Conservation (phyloP, 805 yeast species). For the Saccharomycopsis guyanensis region DNA sequence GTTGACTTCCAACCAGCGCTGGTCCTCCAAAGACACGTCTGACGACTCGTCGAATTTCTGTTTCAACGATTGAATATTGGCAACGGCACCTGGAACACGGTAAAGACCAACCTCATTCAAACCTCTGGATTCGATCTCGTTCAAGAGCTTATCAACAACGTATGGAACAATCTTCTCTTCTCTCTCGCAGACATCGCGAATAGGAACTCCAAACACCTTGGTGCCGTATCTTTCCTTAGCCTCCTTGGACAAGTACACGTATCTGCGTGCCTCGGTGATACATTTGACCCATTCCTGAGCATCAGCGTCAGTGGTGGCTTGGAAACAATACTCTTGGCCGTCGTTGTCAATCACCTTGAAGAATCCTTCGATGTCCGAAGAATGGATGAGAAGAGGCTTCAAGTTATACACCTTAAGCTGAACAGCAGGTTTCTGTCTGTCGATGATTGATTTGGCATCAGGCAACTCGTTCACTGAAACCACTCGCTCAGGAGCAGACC, state of each 20-base stretch:
- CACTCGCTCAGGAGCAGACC: slow-evolving; percentile 37
- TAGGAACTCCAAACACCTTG: slow-evolving; percentile 80
- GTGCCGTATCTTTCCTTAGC: slow-evolving; percentile 34
- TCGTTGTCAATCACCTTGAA: slow-evolving; percentile 38
- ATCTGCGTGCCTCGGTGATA: slow-evolving; percentile 34
- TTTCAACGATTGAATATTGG: slow-evolving; percentile 46
- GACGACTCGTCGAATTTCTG: slow-evolving; percentile 47
- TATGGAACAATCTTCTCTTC: slow-evolving; percentile 57
- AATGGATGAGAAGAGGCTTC: slow-evolving; percentile 31
- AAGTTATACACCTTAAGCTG: slow-evolving; percentile 38
- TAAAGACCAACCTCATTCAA: slow-evolving; percentile 87
- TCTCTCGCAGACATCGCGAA: slow-evolving; percentile 64
- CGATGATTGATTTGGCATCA: slow-evolving; percentile 34
- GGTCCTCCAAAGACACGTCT: slow-evolving; percentile 40
- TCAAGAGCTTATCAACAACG: slow-evolving; percentile 56
- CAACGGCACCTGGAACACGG: slow-evolving; percentile 61
- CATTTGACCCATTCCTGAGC: slow-evolving; percentile 66
- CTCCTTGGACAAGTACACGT: slow-evolving; percentile 35
- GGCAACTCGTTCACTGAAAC: slow-evolving; percentile 56
- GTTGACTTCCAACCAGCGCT: slow-evolving; percentile 70
- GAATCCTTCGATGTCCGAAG: slow-evolving; percentile 33
- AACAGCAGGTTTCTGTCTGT: slow-evolving; percentile 44
- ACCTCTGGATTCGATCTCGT: slow-evolving; percentile 80
- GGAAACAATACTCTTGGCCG: slow-evolving; percentile 55
- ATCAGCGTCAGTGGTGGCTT: slow-evolving; percentile 54